These are phyloP conservation scores for Cladophialophora immunda DNA, from an alignment of 2,329 filamentous ascomycete genomes.

Conservation along the genomic window DNA sequence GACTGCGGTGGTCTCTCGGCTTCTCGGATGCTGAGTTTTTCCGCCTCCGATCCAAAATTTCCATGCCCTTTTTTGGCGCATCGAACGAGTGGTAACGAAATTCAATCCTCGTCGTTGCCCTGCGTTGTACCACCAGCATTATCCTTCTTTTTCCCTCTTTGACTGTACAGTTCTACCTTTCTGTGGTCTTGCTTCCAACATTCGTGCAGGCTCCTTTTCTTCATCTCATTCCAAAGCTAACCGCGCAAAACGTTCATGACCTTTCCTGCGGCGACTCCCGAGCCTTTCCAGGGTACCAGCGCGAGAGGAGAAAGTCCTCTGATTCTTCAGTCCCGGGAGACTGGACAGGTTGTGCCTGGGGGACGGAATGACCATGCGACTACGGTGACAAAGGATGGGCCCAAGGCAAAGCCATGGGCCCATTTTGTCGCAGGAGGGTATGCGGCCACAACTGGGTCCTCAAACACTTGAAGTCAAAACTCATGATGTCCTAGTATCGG, in stretches of 20 bases:
- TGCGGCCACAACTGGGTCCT: slow-evolving; percentile 44
- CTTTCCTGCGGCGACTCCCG: slow-evolving; percentile 35
- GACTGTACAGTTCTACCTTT: slow-evolving; percentile 13
- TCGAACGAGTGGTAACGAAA: neutral
- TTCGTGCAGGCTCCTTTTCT: slow-evolving; percentile 1
- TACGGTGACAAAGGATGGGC: slow-evolving; percentile 42
- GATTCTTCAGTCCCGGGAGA: slow-evolving; percentile 47
- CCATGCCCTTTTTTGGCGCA: slow-evolving; percentile 1
- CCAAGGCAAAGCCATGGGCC: slow-evolving; percentile 80
- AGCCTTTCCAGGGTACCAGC: slow-evolving; percentile 39
- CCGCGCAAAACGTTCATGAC: slow-evolving; percentile 38
- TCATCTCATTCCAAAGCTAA: neutral
- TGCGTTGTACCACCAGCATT: neutral
- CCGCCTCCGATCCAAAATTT: slow-evolving; percentile 15
- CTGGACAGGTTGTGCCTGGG: slow-evolving; percentile 48
- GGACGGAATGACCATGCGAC: slow-evolving; percentile 35
- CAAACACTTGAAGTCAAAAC: slow-evolving; percentile 29
- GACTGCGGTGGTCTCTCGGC: neutral
- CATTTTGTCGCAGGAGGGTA: slow-evolving; percentile 93
- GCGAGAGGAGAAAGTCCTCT: slow-evolving; percentile 36
- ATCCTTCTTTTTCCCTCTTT: slow-evolving; percentile 15
- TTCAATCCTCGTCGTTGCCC: neutral
- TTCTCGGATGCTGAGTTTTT: slow-evolving; percentile 9
- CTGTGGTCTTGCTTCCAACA: slow-evolving; percentile 1
- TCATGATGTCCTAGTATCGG: slow-evolving; percentile 68